These are phyloP conservation scores for Desmodesmus armatus DNA, from an alignment of 139 green algal genomes.

Conservation along the genomic window DNA sequence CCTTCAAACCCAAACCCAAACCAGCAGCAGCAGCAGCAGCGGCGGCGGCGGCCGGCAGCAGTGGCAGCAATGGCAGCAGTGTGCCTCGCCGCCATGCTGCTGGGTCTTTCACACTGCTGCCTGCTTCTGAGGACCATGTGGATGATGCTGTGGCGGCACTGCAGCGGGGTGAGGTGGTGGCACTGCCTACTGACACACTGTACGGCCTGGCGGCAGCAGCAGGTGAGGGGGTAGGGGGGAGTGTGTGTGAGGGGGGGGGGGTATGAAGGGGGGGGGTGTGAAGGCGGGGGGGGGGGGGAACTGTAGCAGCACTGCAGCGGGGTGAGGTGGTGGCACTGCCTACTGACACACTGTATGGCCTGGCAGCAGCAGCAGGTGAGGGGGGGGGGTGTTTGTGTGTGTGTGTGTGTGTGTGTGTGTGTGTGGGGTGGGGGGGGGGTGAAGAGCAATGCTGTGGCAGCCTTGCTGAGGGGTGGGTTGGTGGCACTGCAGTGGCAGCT, in stretches of 20 bases:
- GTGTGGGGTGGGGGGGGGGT: too few species aligned
- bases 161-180: conserved; percentile 30
- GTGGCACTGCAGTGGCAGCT: conserved; percentile 49
- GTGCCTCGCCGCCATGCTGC: background rate
- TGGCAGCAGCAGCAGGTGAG: conserved; percentile 59
- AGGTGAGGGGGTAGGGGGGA: too few species aligned
- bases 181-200: conserved; percentile 76
- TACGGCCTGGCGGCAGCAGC: conserved; percentile 68
- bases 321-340: conserved; percentile 60
- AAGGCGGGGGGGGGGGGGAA: too few species aligned
- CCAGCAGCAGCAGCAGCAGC: background rate
- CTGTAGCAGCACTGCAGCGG: background rate
- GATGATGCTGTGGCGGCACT: conserved; percentile 23
- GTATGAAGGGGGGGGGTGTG: too few species aligned
- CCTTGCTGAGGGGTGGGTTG: background rate
- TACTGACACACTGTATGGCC: conserved; percentile 78
- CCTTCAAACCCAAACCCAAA: background rate
- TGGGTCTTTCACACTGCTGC: conserved; percentile 26
- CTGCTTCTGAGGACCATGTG: background rate
- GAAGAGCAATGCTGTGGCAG: too few species aligned
- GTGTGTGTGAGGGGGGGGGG: too few species aligned
- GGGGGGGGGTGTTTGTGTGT: too few species aligned
- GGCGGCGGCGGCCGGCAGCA: background rate
- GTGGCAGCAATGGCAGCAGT: background rate
- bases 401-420: too few species aligned